Percentiles rank a stretch among this genome's conserved stretches.
Conservation (phyloP, 2,329 filamentous ascomycete genomes). For the Aspergillus transmontanensis region DNA sequence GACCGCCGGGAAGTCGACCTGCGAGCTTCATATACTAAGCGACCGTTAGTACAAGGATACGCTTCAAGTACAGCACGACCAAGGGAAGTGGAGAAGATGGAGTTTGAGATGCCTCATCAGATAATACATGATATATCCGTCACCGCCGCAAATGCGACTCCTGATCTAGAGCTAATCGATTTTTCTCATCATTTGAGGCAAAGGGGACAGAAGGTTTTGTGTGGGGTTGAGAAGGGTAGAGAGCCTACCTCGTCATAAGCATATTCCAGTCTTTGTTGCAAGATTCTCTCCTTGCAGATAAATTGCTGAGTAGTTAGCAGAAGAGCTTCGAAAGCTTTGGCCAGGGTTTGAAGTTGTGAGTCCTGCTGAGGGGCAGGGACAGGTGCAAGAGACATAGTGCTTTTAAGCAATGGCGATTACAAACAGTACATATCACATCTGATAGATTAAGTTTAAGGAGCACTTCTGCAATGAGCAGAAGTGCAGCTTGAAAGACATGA, state of each 20-base stretch:
- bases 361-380: slow-evolving; percentile 33
- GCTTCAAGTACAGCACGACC: neutral
- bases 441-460: slow-evolving; percentile 20
- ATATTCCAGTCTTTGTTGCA: slow-evolving; percentile 41
- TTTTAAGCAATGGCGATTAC: slow-evolving; percentile 26
- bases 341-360: slow-evolving; percentile 39
- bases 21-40: slow-evolving; percentile 40
- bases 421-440: slow-evolving; percentile 24
- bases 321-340: slow-evolving; percentile 45
- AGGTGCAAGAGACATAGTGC: slow-evolving; percentile 37
- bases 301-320: slow-evolving; percentile 44
- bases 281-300: slow-evolving; percentile 41
- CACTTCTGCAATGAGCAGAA: slow-evolving; percentile 31
- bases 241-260: slow-evolving; percentile 45
- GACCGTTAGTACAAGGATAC: slow-evolving; percentile 30
- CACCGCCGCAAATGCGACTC: slow-evolving; percentile 64
- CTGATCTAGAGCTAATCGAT: slow-evolving; percentile 81
- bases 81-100: slow-evolving; percentile 19
- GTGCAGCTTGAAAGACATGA: slow-evolving; percentile 24
- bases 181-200: slow-evolving; percentile 53
- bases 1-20: slow-evolving; percentile 31
- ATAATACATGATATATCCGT: slow-evolving; percentile 64
- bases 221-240: slow-evolving; percentile 1
- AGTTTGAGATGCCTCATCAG: slow-evolving; percentile 43
- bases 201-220: neutral